A percentile compares a stretch with the other conserved stretches of the same genome.
Evolutionary conservation across 371 early-diverging fungal genomes (phyloP).

Genomic region (Mortierella sp.): DNA sequence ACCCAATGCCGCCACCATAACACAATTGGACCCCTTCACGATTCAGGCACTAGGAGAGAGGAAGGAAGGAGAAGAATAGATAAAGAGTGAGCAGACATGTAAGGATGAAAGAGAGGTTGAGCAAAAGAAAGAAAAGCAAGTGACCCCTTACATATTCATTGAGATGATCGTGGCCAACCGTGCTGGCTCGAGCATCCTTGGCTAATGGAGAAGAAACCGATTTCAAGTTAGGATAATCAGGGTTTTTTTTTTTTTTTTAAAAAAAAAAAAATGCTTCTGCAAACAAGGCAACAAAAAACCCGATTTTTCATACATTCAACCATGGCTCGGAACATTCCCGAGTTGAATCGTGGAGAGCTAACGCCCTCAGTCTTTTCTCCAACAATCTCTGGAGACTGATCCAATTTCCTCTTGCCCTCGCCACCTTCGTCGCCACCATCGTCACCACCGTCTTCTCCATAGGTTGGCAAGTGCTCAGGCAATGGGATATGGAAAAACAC

Average conservation of each 20-base stretch:
- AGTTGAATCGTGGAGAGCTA: constrained; percentile 46
- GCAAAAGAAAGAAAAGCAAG: background rate
- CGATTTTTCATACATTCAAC: constrained; percentile 38
- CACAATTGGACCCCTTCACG: constrained; percentile 59
- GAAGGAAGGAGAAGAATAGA: background rate
- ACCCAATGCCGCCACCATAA: constrained; percentile 64
- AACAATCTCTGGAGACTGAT: constrained; percentile 25
- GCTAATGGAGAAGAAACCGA: background rate
- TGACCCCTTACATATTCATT: constrained; percentile 60
- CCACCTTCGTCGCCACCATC: constrained; percentile 9
- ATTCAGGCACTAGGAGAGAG: constrained; percentile 51
- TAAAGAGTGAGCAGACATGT: background rate
- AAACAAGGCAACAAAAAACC: too few relatives aligned
- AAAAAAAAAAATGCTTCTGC: too few relatives aligned
- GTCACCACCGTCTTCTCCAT: constrained; percentile 41
- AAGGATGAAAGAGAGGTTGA: background rate
- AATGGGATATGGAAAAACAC: constrained; percentile 66
- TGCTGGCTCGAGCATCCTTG: constrained; percentile 47
- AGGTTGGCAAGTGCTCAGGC: constrained; percentile 42
- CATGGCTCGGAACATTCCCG: constrained; percentile 50
- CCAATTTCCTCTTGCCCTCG: background rate
- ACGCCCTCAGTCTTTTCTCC: constrained; percentile 59
- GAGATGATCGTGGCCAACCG: constrained; percentile 61
- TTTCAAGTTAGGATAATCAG: too few relatives aligned
- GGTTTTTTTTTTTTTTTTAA: too few relatives aligned